These are phyloP conservation scores for Angomonas desouzai DNA, from an alignment of 208 protist species.

Conservation along the genomic window DNA sequence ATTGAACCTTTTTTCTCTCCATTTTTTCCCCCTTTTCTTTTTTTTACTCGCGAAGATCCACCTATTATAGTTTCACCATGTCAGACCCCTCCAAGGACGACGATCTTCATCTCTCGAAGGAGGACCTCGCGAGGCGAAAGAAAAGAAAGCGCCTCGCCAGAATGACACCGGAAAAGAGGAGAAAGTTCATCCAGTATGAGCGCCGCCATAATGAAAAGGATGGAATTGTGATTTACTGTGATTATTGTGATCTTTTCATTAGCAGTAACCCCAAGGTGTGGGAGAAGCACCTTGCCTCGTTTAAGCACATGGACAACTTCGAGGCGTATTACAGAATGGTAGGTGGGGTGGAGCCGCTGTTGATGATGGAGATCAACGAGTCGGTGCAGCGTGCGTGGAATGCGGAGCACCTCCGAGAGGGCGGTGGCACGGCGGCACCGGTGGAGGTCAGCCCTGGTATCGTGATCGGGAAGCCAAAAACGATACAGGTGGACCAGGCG, in stretches of 20 bases:
- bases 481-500: not conserved
- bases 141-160: slow-evolving; percentile 25
- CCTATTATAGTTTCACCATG: not conserved
- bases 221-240: slow-evolving; percentile 72
- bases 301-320: slow-evolving; percentile 56
- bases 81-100: not conserved
- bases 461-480: slow-evolving; percentile 18
- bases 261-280: slow-evolving; percentile 42
- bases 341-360: slow-evolving; percentile 42
- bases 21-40: not conserved
- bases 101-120: slow-evolving; percentile 16
- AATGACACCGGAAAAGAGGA: slow-evolving; percentile 64
- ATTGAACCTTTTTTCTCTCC: not conserved
- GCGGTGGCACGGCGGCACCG: slow-evolving; percentile 28
- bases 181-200: slow-evolving; percentile 46
- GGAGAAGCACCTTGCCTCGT: slow-evolving; percentile 43
- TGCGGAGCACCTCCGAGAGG: slow-evolving; percentile 22
- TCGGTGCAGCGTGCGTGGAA: slow-evolving; percentile 31
- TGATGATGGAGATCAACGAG: slow-evolving; percentile 42
- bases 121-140: slow-evolving; percentile 36
- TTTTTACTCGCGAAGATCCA: not conserved
- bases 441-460: slow-evolving; percentile 38
- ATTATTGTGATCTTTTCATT: slow-evolving; percentile 86
- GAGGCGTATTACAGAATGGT: slow-evolving; percentile 68
- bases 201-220: slow-evolving; percentile 84